These are phyloP conservation scores for Fragilaria radians DNA, from an alignment of 108 stramenopile genomes.

Conservation along the genomic window DNA sequence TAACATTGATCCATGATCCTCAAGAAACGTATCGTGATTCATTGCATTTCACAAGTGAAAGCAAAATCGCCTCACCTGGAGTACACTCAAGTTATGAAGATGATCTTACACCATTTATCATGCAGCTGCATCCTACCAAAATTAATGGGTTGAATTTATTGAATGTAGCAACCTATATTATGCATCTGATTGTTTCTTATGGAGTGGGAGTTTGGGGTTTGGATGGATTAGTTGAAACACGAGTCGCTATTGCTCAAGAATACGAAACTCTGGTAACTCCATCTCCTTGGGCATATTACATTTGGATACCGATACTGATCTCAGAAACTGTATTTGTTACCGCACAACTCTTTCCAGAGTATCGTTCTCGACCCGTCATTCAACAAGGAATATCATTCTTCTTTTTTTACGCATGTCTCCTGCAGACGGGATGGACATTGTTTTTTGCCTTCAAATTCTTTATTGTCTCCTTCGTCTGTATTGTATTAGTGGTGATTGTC, in stretches of 20 bases:
- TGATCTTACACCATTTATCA: neutral
- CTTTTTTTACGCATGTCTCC: slow-evolving; percentile 46
- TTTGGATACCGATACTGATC: slow-evolving; percentile 42
- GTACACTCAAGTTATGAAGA: neutral
- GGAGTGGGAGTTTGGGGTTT: slow-evolving; percentile 47
- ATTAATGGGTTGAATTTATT: slow-evolving; percentile 48
- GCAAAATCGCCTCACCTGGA: neutral
- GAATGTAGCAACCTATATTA: slow-evolving; percentile 33
- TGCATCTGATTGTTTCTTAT: slow-evolving; percentile 40
- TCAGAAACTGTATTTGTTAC: slow-evolving; percentile 42
- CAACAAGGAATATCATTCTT: slow-evolving; percentile 36
- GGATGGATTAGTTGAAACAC: slow-evolving; percentile 29
- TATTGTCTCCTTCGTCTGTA: slow-evolving; percentile 37
- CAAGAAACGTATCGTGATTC: neutral
- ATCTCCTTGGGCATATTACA: slow-evolving; percentile 31
- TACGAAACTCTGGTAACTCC: slow-evolving; percentile 52
- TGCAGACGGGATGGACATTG: slow-evolving; percentile 47
- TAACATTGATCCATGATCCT: neutral
- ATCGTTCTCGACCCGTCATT: slow-evolving; percentile 40
- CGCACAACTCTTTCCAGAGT: slow-evolving; percentile 41
- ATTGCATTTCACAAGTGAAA: neutral
- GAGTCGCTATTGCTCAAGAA: slow-evolving; percentile 27
- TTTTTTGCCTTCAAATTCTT: slow-evolving; percentile 44
- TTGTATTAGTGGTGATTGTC: slow-evolving; percentile 26
- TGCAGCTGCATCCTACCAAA: slow-evolving; percentile 10